phyloP scores from a whole-genome alignment of 352 stramenopile species.

The Phytophthora pinifolia region DNA sequence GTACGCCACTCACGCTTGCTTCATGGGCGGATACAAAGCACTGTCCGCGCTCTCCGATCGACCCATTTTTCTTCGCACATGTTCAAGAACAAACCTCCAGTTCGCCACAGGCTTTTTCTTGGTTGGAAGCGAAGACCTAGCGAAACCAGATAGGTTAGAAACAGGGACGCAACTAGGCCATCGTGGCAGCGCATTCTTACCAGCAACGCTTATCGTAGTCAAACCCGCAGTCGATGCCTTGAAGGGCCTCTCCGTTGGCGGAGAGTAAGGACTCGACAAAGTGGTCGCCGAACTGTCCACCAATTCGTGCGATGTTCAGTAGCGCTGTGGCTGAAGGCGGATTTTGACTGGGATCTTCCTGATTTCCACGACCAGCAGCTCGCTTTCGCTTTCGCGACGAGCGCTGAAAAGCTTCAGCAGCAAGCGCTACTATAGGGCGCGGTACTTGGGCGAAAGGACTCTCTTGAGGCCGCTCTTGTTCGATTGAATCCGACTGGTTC shows the following conservation, averaged over 20 bases:
- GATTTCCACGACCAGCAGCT: slow-evolving; percentile 1
- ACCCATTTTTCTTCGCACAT: slow-evolving; percentile 32
- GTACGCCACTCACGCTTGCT: slow-evolving; percentile 30
- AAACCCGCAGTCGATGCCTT: slow-evolving; percentile 31
- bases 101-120: slow-evolving; percentile 67
- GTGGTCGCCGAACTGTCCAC: slow-evolving; percentile 40
- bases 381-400: slow-evolving; percentile 47
- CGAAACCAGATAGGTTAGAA: slow-evolving; percentile 11
- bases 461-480: neutral
- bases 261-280: slow-evolving; percentile 49
- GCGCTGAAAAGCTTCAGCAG: slow-evolving; percentile 28
- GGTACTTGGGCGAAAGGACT: slow-evolving; percentile 47
- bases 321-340: slow-evolving; percentile 19
- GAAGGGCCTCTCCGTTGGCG: slow-evolving; percentile 46
- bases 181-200: slow-evolving; percentile 15
- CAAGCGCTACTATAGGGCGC: slow-evolving; percentile 38
- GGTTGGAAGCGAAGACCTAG: slow-evolving; percentile 54
- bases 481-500: slow-evolving; percentile 1
- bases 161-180: neutral
- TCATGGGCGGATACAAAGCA: slow-evolving; percentile 35
- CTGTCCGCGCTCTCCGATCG: slow-evolving; percentile 6
- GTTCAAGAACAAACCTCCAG: slow-evolving; percentile 69
- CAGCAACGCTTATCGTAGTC: slow-evolving; percentile 47
- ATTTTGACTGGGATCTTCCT: slow-evolving; percentile 8
- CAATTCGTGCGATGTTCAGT: slow-evolving; percentile 31